Evolutionary conservation across 179 eudicot genomes (phyloP).

Genomic region (Spergularia azorica): DNA sequence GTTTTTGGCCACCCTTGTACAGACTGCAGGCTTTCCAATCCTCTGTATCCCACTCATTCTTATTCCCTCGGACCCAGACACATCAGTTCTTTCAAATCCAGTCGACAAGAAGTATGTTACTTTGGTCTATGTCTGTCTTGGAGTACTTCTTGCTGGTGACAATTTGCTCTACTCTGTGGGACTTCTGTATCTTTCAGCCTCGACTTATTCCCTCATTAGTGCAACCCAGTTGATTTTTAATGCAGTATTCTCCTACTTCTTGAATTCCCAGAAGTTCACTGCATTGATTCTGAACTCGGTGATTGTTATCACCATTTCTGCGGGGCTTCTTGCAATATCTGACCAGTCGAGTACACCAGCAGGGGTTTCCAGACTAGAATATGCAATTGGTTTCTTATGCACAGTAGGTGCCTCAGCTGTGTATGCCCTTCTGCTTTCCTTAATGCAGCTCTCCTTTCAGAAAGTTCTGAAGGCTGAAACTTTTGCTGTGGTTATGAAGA

Average conservation of each 20-base stretch:
- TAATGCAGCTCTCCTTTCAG: constrained; percentile 74
- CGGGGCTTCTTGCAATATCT: constrained; percentile 56
- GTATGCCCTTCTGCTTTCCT: constrained; percentile 69
- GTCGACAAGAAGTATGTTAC: constrained; percentile 23
- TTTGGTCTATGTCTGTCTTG: constrained; percentile 56
- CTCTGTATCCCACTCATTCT: constrained; percentile 58
- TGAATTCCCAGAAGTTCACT: constrained; percentile 75
- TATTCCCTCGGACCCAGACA: constrained; percentile 38
- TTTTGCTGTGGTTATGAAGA: constrained; percentile 60
- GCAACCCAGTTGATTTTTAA: constrained; percentile 75
- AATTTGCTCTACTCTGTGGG: constrained; percentile 70
- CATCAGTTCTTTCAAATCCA: constrained; percentile 33
- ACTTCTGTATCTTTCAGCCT: constrained; percentile 70
- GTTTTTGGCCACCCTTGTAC: constrained; percentile 77
- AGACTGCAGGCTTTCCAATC: constrained; percentile 73
- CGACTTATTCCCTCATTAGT: constrained; percentile 81
- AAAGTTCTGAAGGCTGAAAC: constrained; percentile 68
- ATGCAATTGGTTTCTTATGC: constrained; percentile 47
- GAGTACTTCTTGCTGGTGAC: constrained; percentile 64
- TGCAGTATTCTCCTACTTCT: constrained; percentile 64
- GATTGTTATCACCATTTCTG: constrained; percentile 62
- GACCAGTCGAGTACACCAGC: constrained; percentile 44
- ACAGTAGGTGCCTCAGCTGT: constrained; percentile 68
- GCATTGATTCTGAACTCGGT: constrained; percentile 71
- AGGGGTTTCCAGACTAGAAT: constrained; percentile 49